phyloP scores from a whole-genome alignment of 1,284 basidiomycete species.

The Athelia sp. region DNA sequence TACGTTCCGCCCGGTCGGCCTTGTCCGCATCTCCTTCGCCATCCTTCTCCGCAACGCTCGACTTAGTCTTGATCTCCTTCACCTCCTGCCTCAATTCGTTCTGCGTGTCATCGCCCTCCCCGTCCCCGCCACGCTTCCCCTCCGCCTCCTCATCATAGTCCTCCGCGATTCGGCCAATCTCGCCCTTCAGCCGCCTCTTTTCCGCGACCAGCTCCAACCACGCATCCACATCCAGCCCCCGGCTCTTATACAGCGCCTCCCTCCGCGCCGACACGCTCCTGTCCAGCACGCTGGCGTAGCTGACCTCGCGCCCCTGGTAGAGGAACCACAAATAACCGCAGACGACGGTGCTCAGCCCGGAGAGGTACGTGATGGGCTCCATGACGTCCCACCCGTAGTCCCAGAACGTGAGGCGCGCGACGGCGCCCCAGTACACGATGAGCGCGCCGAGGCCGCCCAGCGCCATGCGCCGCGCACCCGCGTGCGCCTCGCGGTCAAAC shows the following conservation, averaged over 20 bases:
- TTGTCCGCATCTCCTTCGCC: slow-evolving; percentile 23
- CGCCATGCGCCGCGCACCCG: slow-evolving; percentile 52
- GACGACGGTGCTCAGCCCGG: slow-evolving; percentile 55
- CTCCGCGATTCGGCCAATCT: slow-evolving; percentile 54
- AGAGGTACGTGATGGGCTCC: slow-evolving; percentile 66
- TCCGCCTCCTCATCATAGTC: slow-evolving; percentile 62
- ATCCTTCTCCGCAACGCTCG: slow-evolving; percentile 36
- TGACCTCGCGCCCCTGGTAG: slow-evolving; percentile 65
- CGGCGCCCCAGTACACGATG: slow-evolving; percentile 57
- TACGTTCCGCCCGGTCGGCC: background rate
- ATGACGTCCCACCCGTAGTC: slow-evolving; percentile 63
- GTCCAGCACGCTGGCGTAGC: slow-evolving; percentile 58
- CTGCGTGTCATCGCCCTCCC: slow-evolving; percentile 12
- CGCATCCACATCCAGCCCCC: slow-evolving; percentile 58
- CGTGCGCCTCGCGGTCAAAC: slow-evolving; percentile 54
- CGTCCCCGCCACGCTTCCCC: slow-evolving; percentile 63
- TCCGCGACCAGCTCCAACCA: slow-evolving; percentile 56
- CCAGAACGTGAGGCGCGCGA: slow-evolving; percentile 63
- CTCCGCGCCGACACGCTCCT: slow-evolving; percentile 53
- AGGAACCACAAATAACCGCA: slow-evolving; percentile 59
- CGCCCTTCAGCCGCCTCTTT: slow-evolving; percentile 40
- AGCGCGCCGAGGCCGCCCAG: slow-evolving; percentile 54
- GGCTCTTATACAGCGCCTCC: slow-evolving; percentile 48
- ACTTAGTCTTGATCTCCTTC: slow-evolving; percentile 37
- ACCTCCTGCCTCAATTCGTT: background rate